Percentiles rank a stretch among this genome's conserved stretches.
These are phyloP conservation scores for Shiraia sp. DNA, from an alignment of 2,329 filamentous ascomycete genomes.

Conservation along the genomic window DNA sequence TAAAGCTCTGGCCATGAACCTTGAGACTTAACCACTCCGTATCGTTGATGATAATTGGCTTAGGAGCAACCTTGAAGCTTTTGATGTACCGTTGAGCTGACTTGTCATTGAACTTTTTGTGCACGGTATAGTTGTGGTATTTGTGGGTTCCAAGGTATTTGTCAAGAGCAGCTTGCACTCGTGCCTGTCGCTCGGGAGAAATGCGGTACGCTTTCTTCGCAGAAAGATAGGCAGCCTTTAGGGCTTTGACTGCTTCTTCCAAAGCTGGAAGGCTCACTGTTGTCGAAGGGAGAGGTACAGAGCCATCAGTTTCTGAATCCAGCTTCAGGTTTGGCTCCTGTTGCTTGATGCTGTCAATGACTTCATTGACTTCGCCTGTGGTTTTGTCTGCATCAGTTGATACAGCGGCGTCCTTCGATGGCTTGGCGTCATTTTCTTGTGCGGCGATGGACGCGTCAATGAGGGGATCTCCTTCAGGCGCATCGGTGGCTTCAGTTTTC, in stretches of 20 bases:
- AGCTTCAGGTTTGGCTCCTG: constrained; percentile 29
- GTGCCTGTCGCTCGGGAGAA: constrained; percentile 68
- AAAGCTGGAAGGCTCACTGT: constrained; percentile 39
- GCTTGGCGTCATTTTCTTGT: constrained; percentile 14
- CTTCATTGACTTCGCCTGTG: constrained; percentile 24
- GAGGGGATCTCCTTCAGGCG: constrained; percentile 34
- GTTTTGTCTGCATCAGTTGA: constrained; percentile 7
- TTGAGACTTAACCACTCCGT: constrained; percentile 96
- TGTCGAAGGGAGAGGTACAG: constrained; percentile 27
- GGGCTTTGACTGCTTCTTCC: constrained; percentile 51
- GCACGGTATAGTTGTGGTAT: constrained; percentile 97
- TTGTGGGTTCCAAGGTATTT: constrained; percentile 83
- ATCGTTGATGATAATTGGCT: constrained; percentile 75
- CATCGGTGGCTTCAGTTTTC: constrained; percentile 40
- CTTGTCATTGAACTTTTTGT: constrained; percentile 79
- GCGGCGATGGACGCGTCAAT: constrained; percentile 36
- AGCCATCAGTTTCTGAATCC: constrained; percentile 35
- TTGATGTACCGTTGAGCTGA: constrained; percentile 91
- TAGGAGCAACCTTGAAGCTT: constrained; percentile 75
- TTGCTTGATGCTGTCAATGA: constrained; percentile 29
- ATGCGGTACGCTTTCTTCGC: constrained; percentile 88
- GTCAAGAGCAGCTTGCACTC: constrained; percentile 74
- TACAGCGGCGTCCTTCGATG: too few species aligned
- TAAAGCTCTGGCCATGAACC: constrained; percentile 97
- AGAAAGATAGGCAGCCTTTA: constrained; percentile 79